Evolutionary conservation across 352 stramenopile species (phyloP).

Genomic region (Phytophthora sp.): DNA sequence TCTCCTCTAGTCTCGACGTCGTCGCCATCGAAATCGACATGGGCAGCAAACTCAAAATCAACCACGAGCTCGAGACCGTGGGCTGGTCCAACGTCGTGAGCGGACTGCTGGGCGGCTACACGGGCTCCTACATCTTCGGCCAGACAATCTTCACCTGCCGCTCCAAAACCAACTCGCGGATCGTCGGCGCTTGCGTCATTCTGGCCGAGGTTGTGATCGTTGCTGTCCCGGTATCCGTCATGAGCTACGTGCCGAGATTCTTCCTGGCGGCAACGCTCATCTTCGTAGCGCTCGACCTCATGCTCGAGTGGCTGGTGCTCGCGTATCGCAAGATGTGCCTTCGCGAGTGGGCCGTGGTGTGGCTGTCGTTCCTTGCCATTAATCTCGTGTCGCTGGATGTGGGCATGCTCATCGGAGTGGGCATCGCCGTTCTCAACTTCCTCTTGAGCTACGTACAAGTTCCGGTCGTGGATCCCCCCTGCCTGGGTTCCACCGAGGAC

Average conservation of each 20-base stretch:
- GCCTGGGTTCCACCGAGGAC: conserved; percentile 32
- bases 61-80: conserved; percentile 91
- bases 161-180: conserved; percentile 85
- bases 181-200: conserved; percentile 91
- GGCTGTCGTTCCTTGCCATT: conserved; percentile 93
- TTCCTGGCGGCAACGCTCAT: conserved; percentile 97
- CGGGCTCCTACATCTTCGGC: conserved; percentile 98
- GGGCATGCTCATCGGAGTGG: conserved; percentile 93
- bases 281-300: conserved; percentile 96
- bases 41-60: conserved; percentile 92
- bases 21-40: conserved; percentile 97
- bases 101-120: conserved; percentile 96
- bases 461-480: conserved; percentile 53
- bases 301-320: conserved; percentile 95
- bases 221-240: conserved; percentile 90
- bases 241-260: conserved; percentile 94
- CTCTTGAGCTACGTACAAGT: conserved; percentile 72
- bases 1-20: conserved; percentile 96
- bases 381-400: conserved; percentile 93
- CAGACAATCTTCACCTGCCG: conserved; percentile 98
- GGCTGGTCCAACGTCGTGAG: no score
- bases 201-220: conserved; percentile 81
- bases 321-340: conserved; percentile 75
- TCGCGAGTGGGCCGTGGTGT: conserved; percentile 92
- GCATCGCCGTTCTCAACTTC: conserved; percentile 83